phyloP scores from a whole-genome alignment of 2,329 filamentous ascomycete genomes.

The Aspergillus quadricinctus region DNA sequence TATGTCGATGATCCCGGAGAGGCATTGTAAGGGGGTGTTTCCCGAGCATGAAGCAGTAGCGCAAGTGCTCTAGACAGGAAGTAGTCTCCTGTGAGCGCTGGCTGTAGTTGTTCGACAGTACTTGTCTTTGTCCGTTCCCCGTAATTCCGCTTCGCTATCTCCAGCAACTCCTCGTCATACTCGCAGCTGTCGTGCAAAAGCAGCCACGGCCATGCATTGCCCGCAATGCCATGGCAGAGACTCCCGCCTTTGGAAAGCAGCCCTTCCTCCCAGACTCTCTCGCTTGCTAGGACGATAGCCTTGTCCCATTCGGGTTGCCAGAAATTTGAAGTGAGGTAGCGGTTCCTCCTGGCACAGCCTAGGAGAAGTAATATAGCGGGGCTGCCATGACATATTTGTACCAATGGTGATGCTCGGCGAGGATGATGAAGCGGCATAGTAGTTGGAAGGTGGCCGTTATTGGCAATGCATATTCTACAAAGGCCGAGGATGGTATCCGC shows the following conservation, averaged over 20 bases:
- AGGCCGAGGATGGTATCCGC: conserved; percentile 34
- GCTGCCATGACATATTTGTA: conserved; percentile 41
- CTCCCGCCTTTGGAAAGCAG: conserved; percentile 40
- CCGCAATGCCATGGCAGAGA: conserved; percentile 39
- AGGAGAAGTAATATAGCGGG: conserved; percentile 37
- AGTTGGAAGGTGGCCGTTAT: conserved; percentile 37
- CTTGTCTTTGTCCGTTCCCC: conserved; percentile 10
- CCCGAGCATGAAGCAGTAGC: conserved; percentile 34
- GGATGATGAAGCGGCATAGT: conserved; percentile 27
- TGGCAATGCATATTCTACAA: conserved; percentile 31
- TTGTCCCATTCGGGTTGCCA: conserved; percentile 39
- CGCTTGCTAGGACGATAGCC: conserved; percentile 28
- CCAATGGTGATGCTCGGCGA: conserved; percentile 24
- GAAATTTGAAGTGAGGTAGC: conserved; percentile 18
- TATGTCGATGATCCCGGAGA: conserved; percentile 11
- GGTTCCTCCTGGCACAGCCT: conserved; percentile 27
- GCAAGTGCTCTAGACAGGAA: conserved; percentile 37
- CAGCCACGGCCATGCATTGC: conserved; percentile 39
- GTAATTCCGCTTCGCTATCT: conserved; percentile 21
- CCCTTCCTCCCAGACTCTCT: conserved; percentile 40
- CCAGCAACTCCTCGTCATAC: conserved; percentile 21
- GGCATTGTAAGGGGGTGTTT: conserved; percentile 34
- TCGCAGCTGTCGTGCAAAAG: conserved; percentile 35
- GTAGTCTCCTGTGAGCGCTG: conserved; percentile 27
- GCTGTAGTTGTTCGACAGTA: conserved; percentile 1